These are phyloP conservation scores for Picea sitchensis DNA, from an alignment of 75 land plant species.

Conservation along the genomic window DNA sequence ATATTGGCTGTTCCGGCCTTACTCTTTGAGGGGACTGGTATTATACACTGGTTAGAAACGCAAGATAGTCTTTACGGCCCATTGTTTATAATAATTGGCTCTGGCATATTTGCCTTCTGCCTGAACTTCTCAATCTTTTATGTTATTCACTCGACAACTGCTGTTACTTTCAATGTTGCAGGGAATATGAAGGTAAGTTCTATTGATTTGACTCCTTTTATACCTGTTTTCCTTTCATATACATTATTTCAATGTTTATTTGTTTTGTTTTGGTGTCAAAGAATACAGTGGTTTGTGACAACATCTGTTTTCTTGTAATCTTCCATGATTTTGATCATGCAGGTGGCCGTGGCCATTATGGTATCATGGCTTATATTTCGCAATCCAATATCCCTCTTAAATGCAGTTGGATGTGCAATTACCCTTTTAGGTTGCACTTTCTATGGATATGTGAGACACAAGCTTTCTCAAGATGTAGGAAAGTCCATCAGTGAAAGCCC, in stretches of 20 bases:
- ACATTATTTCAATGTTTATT: neutral
- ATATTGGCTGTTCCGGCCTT: conserved; percentile 75
- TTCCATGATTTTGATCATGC: conserved; percentile 4
- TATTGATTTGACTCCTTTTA: neutral
- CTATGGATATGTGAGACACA: conserved; percentile 91
- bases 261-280: neutral
- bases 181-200: conserved; percentile 87
- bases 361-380: conserved; percentile 90
- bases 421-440: conserved; percentile 91
- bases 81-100: conserved; percentile 61
- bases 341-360: conserved; percentile 96
- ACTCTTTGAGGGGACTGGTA: conserved; percentile 77
- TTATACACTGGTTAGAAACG: conserved; percentile 59
- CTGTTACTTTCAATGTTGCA: conserved; percentile 97
- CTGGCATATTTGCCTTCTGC: conserved; percentile 88
- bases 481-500: conserved; percentile 26
- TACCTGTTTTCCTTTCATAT: conserved; percentile 2
- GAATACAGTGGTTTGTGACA: neutral
- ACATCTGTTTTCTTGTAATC: neutral
- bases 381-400: conserved; percentile 81
- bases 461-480: conserved; percentile 50
- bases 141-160: conserved; percentile 97
- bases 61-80: conserved; percentile 31
- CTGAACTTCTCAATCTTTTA: conserved; percentile 97
- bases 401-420: conserved; percentile 83